These are phyloP conservation scores for Lentinula aciculospora DNA, from an alignment of 768 basidiomycete genomes.

Conservation along the genomic window DNA sequence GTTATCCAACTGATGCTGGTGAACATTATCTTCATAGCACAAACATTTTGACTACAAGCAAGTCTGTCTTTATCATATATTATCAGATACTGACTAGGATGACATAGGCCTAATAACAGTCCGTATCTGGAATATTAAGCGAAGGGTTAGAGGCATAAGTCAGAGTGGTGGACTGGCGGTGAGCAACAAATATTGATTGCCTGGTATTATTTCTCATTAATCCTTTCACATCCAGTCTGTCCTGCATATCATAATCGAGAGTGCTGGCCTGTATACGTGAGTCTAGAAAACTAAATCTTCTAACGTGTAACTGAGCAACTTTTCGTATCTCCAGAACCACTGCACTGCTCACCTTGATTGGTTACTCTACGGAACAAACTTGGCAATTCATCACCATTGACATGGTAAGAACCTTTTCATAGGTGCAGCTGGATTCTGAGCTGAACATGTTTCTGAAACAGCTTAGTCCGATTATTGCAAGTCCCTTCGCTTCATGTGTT, in stretches of 20 bases:
- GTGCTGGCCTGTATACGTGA: conserved; percentile 2
- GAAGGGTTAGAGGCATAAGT: not conserved
- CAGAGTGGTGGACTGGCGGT: not conserved
- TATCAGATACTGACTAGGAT: too few species aligned
- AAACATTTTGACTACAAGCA: not conserved
- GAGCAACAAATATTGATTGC: not conserved
- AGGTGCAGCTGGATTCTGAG: not conserved
- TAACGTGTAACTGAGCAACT: too few species aligned
- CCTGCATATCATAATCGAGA: conserved; percentile 1
- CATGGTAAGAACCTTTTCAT: not conserved
- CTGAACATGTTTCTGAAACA: not conserved
- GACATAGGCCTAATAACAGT: not conserved
- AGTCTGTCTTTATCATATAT: too few species aligned
- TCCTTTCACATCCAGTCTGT: too few species aligned
- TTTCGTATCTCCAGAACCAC: not conserved
- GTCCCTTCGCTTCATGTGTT: not conserved
- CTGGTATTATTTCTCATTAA: too few species aligned
- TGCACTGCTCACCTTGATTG: not conserved
- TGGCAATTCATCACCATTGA: conserved; percentile 2
- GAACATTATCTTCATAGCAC: not conserved
- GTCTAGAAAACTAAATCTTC: too few species aligned
- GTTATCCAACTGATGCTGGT: not conserved
- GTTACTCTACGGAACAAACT: not conserved
- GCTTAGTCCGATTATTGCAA: conserved; percentile 3
- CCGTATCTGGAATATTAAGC: not conserved